Conservation (phyloP, 768 basidiomycete species). For the Mrakia gelida region DNA sequence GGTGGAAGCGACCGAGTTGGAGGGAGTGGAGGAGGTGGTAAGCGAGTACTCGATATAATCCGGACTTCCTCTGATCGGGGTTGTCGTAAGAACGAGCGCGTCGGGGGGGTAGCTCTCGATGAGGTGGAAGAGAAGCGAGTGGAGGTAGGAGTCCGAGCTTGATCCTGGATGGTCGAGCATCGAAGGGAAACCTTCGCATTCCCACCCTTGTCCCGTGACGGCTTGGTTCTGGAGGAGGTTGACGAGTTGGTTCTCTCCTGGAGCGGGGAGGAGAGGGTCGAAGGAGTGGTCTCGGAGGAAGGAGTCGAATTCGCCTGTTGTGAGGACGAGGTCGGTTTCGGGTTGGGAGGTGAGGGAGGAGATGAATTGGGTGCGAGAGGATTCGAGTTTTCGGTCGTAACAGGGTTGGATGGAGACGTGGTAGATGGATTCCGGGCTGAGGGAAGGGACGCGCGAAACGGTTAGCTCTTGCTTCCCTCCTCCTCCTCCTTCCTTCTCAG, state of each 20-base stretch:
- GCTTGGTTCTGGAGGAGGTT: slow-evolving; percentile 13
- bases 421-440: slow-evolving; percentile 80
- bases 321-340: slow-evolving; percentile 95
- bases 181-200: slow-evolving; percentile 56
- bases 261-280: slow-evolving; percentile 57
- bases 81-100: slow-evolving; percentile 35
- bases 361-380: slow-evolving; percentile 61
- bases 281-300: slow-evolving; percentile 78
- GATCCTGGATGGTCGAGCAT: slow-evolving; percentile 74
- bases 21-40: slow-evolving; percentile 40
- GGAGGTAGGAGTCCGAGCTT: slow-evolving; percentile 88
- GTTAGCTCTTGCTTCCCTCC: background rate
- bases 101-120: slow-evolving; percentile 38
- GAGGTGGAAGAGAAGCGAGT: slow-evolving; percentile 64
- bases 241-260: slow-evolving; percentile 49
- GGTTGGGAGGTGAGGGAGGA: slow-evolving; percentile 16
- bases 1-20: slow-evolving; percentile 1
- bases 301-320: slow-evolving; percentile 86
- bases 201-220: slow-evolving; percentile 10
- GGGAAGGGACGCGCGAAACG: background rate
- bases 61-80: slow-evolving; percentile 51
- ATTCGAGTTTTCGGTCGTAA: slow-evolving; percentile 99
- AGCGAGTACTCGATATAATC: slow-evolving; percentile 72
- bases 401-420: slow-evolving; percentile 99
- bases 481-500: background rate